Base-by-base conservation (phyloP, 129 eudicot species). In the Chrysanthemum lavandulifolium region DNA sequence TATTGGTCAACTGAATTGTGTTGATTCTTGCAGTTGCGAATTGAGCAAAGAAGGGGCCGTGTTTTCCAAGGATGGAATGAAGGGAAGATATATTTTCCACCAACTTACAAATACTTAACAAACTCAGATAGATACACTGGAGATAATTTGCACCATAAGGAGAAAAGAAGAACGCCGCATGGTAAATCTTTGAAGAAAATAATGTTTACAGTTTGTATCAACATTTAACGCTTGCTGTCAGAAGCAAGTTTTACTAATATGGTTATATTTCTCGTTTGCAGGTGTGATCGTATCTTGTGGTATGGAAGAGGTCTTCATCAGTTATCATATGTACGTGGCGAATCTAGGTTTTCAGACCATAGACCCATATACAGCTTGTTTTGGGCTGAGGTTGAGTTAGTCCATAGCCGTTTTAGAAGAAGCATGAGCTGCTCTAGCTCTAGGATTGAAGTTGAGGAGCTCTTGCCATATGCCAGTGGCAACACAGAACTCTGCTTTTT, bases 251-350 rank as follows among this genome's bases (percentile, higher is more conserved):
- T 16, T 66, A 13, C 48, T 72, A 29, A 79, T 14, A 13, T 51
- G 13, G 21, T 21, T 59, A 36, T 57, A 23, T 1, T 52, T 73
- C 7, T 29, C 18, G 1, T 77, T 19, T 73, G 78, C 73, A 94
- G 98, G 98, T 94, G 98, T 78, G 98, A 94, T 65, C 75, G 98
- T 31, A 94, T 94, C 58, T 80, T 94, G 81, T 94, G 97, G 98
- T 81, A 84, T 64, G 98, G 98, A 47, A 71, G 84, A 16, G 98
- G 98, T 15, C 93, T 94, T 36, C 98, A 90, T 66, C 98, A 94
- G 58, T 67, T 86, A 51, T 94, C 98, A 12, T 94, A 94, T 76
- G 89, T 90, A 36, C 97, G 97, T 23, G 98, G 96, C 52, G 98
- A 94, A 71, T 92, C 95, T 19, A 82, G 92, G 66, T 92, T 92